These are phyloP conservation scores for Henckelia pumila DNA, from an alignment of 257 asterid species.

Conservation along the genomic window DNA sequence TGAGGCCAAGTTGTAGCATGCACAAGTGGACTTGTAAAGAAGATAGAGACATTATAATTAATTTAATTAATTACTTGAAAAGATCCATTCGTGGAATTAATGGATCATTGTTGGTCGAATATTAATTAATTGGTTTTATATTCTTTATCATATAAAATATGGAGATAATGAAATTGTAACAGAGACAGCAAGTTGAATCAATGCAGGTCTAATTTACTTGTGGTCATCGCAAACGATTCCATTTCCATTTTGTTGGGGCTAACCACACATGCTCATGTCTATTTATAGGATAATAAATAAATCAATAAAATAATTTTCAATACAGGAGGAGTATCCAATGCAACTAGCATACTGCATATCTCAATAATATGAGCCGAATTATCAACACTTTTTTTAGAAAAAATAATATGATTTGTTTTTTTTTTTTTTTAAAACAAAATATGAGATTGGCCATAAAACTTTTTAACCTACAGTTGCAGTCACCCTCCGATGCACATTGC, in stretches of 20 bases:
- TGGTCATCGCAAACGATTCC: not conserved
- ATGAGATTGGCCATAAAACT: no score
- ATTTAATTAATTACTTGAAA: no score
- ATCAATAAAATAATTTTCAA: not conserved
- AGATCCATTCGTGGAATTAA: not conserved
- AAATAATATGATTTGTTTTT: no score
- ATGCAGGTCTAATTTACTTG: not conserved
- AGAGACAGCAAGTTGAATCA: not conserved
- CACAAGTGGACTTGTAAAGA: not conserved
- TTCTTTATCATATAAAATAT: not conserved
- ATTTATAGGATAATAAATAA: no score
- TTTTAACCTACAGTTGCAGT: no score
- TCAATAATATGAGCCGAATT: no score
- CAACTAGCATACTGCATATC: no score
- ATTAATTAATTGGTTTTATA: not conserved
- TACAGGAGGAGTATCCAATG: not conserved
- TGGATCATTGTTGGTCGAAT: not conserved
- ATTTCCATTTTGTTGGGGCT: not conserved
- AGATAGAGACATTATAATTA: not conserved
- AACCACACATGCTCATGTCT: not conserved
- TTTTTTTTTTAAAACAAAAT: no score
- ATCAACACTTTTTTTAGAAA: no score
- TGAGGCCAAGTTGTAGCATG: not conserved
- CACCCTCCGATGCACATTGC: no score
- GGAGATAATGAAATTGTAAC: not conserved